These are phyloP conservation scores for Mycena galopus DNA, from an alignment of 768 basidiomycete species.

Conservation along the genomic window DNA sequence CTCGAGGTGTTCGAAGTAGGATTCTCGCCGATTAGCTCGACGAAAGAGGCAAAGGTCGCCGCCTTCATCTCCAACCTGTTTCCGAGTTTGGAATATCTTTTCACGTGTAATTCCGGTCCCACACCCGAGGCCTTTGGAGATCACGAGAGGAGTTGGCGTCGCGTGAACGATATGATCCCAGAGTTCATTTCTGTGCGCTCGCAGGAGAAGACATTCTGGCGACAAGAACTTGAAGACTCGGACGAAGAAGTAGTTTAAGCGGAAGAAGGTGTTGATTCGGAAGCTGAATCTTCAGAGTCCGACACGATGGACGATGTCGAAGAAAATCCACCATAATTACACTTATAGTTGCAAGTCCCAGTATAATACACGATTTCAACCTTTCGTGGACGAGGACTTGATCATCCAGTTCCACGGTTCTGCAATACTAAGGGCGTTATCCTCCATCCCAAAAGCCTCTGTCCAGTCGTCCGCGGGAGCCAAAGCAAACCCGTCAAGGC, in stretches of 20 bases:
- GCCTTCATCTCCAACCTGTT: constrained; percentile 32
- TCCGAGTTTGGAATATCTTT: constrained; percentile 2
- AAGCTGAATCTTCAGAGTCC: background rate
- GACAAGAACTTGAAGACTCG: background rate
- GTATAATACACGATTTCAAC: too few species aligned
- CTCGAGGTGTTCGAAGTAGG: constrained; percentile 18
- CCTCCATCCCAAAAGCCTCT: too few species aligned
- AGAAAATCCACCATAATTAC: too few species aligned
- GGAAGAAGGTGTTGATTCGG: too few species aligned
- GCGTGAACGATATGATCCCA: constrained; percentile 8
- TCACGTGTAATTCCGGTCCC: background rate
- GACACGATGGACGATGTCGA: too few species aligned
- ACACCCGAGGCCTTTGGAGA: background rate
- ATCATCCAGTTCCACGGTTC: too few species aligned
- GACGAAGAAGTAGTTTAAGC: too few species aligned
- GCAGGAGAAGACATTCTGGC: constrained; percentile 26
- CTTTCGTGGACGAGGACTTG: too few species aligned
- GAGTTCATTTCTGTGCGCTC: constrained; percentile 13
- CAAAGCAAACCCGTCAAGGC: too few species aligned
- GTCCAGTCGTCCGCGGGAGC: too few species aligned
- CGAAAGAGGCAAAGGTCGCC: background rate
- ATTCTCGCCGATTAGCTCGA: constrained; percentile 1
- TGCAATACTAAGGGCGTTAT: too few species aligned
- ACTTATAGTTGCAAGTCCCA: too few species aligned
- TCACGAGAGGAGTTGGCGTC: constrained; percentile 4